phyloP scores from a whole-genome alignment of 2,329 filamentous ascomycete species.

The Coniochaeta prunicola region DNA sequence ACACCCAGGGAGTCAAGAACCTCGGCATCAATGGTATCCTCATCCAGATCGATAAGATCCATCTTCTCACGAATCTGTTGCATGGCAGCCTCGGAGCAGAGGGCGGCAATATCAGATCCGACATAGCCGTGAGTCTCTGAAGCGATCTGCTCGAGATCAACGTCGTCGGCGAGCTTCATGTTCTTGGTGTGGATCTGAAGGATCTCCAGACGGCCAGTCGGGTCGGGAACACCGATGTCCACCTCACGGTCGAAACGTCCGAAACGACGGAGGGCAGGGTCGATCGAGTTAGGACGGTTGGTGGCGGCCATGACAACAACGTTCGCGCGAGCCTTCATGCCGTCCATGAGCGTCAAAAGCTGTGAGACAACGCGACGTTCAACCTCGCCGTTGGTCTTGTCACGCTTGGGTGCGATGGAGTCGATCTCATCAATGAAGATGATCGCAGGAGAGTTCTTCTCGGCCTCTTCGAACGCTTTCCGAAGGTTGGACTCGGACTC shows the following conservation, averaged over 20 bases:
- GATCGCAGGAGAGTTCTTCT: slow-evolving; percentile 98
- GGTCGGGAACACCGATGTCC: slow-evolving; percentile 96
- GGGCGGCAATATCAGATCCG: slow-evolving; percentile 94
- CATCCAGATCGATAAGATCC: slow-evolving; percentile 97
- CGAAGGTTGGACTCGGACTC: slow-evolving; percentile 97
- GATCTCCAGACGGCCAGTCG: slow-evolving; percentile 96
- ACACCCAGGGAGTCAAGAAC: slow-evolving; percentile 96
- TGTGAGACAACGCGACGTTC: slow-evolving; percentile 98
- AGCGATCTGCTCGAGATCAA: slow-evolving; percentile 93
- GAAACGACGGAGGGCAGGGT: slow-evolving; percentile 93
- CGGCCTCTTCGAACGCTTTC: slow-evolving; percentile 98
- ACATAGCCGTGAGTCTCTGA: slow-evolving; percentile 98
- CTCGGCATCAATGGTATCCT: slow-evolving; percentile 98
- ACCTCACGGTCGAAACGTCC: slow-evolving; percentile 99
- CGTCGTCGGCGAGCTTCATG: slow-evolving; percentile 97
- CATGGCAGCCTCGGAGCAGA: slow-evolving; percentile 99
- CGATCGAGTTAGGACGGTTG: slow-evolving; percentile 97
- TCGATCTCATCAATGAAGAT: slow-evolving; percentile 99
- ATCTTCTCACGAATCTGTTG: slow-evolving; percentile 99
- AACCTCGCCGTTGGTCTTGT: slow-evolving; percentile 98
- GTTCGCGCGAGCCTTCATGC: slow-evolving; percentile 98
- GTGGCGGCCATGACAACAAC: slow-evolving; percentile 99
- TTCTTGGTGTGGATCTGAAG: slow-evolving; percentile 99
- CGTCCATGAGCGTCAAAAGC: slow-evolving; percentile 93
- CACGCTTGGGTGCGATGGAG: slow-evolving; percentile 97